phyloP scores from a whole-genome alignment of 371 early-diverging fungal genomes.

The Mortierella sp. region DNA sequence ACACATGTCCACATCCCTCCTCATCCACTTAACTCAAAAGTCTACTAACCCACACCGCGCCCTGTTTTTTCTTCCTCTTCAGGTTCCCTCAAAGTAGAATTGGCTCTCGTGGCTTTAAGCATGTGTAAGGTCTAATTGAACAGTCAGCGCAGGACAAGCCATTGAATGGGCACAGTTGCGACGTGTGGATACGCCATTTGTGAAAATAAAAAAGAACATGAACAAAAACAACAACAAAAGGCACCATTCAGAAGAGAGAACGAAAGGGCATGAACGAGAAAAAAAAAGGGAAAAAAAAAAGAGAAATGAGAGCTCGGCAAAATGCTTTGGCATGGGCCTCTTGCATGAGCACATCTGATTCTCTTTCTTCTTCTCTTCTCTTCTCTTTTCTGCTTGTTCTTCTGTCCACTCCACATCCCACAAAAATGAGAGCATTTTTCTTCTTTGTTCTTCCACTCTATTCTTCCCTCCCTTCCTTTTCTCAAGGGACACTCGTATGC shows the following conservation, averaged over 20 bases:
- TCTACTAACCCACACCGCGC: neutral
- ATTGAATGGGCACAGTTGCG: neutral
- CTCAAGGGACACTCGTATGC: neutral
- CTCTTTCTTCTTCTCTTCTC: neutral
- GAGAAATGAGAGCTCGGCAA: constrained; percentile 1
- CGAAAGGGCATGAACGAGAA: neutral
- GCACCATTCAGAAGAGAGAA: neutral
- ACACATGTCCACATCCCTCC: neutral
- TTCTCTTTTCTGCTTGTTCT: neutral
- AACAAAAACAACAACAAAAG: neutral
- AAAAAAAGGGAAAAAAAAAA: neutral
- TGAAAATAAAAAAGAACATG: neutral
- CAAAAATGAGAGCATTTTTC: neutral
- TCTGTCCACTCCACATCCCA: neutral
- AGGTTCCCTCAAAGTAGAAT: neutral
- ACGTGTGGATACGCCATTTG: neutral
- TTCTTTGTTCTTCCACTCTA: neutral
- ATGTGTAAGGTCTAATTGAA: neutral
- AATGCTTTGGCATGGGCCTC: constrained; percentile 9
- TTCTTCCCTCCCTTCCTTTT: neutral
- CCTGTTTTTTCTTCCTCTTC: neutral
- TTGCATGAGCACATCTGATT: neutral
- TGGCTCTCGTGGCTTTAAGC: neutral
- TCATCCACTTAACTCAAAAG: neutral
- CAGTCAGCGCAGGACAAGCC: neutral